phyloP scores from a whole-genome alignment of 2,329 filamentous ascomycete species.

The Neofusicoccum kwambonambiense region DNA sequence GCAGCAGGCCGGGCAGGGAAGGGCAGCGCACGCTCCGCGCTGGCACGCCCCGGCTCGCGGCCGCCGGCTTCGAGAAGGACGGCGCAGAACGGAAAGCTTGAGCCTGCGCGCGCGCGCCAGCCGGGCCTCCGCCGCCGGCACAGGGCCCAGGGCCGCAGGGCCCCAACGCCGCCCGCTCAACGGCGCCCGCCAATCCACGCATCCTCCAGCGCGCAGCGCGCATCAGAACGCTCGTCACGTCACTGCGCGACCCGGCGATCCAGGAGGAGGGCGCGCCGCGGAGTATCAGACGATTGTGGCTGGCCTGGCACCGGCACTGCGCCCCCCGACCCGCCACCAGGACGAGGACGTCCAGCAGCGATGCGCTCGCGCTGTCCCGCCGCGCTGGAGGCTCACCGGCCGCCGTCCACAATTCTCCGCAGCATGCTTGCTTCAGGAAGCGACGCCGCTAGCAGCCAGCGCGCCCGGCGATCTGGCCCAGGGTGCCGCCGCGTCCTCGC shows the following conservation, averaged over 20 bases:
- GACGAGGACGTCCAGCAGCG: neutral
- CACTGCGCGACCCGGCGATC: slow-evolving; percentile 9
- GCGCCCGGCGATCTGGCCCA: neutral
- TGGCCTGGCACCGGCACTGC: neutral
- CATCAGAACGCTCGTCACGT: neutral
- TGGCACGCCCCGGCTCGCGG: neutral
- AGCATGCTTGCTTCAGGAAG: slow-evolving; percentile 9
- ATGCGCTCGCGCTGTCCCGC: neutral
- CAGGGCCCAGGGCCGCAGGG: neutral
- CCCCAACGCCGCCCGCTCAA: slow-evolving; percentile 2
- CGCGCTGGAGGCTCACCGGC: slow-evolving; percentile 1
- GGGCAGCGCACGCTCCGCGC: neutral
- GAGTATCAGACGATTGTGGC: slow-evolving; percentile 4
- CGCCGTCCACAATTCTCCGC: slow-evolving; percentile 4
- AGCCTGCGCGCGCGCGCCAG: neutral
- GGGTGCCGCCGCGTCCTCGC: neutral
- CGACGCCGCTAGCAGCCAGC: neutral
- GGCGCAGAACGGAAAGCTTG: neutral
- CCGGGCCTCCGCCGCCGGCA: neutral
- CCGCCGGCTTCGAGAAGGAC: neutral
- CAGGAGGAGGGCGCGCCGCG: slow-evolving; percentile 7
- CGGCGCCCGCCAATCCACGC: slow-evolving; percentile 2
- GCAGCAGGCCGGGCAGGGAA: neutral
- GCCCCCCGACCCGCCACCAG: slow-evolving; percentile 2
- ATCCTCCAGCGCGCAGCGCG: neutral